Evolutionary conservation across 108 stramenopile species (phyloP).

Genomic region (Cylindrotheca closterium): DNA sequence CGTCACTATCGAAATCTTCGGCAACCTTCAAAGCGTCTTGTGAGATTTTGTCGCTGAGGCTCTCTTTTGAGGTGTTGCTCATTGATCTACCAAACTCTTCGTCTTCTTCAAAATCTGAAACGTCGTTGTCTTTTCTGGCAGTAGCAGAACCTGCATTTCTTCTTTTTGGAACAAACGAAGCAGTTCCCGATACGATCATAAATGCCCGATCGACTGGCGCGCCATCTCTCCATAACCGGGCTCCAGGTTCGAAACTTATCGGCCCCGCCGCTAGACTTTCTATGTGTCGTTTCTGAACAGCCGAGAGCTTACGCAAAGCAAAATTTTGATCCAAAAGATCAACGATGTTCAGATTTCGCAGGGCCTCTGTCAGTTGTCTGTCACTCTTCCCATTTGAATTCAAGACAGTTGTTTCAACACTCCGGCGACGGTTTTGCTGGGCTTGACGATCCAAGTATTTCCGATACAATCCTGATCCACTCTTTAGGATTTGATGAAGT

Average conservation of each 20-base stretch:
- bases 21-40: conserved; percentile 45
- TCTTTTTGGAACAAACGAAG: conserved; percentile 70
- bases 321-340: conserved; percentile 80
- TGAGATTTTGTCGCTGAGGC: conserved; percentile 25
- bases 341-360: conserved; percentile 62
- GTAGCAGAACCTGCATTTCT: conserved; percentile 57
- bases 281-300: conserved; percentile 85
- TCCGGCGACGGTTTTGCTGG: conserved; percentile 31
- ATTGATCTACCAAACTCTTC: not conserved
- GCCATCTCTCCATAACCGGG: conserved; percentile 77
- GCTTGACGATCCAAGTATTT: conserved; percentile 64
- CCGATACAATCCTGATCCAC: conserved; percentile 68
- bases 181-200: conserved; percentile 79
- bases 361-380: conserved; percentile 35
- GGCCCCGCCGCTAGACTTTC: conserved; percentile 83
- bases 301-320: conserved; percentile 74
- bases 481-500: conserved; percentile 70
- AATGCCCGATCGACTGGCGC: conserved; percentile 78
- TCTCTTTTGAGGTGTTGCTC: not conserved
- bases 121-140: not conserved
- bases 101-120: not conserved
- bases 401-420: conserved; percentile 7
- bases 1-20: conserved; percentile 48
- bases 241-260: conserved; percentile 66
- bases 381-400: conserved; percentile 12